Base-by-base conservation (phyloP, 805 yeast genomes). In the Nakazawaea peltata region DNA sequence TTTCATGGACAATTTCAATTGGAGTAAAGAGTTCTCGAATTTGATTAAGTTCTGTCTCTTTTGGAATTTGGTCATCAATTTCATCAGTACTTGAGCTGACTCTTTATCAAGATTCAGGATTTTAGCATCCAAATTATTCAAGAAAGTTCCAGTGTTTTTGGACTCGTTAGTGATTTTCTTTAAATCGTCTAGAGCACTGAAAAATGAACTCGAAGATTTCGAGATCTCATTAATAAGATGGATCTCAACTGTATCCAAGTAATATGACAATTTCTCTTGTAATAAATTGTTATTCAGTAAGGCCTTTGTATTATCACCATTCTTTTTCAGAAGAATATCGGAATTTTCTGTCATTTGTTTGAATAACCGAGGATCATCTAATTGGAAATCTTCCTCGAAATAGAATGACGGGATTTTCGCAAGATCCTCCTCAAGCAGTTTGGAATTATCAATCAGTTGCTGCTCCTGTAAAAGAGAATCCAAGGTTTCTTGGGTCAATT, bases 301-400 rank as follows among this genome's bases (percentile, higher is more conserved):
- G 5, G 64, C 58, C 29, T 67, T 65, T 37, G 33, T 54, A 15
- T 44, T 53, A 5, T 45, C 47, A 21, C 47, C 51, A 24, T 51
- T 57, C 8, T 56, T 54, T 3, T 51, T 56, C 14, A 63, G 52
- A 5, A 61, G 40, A 15, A 74, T 59, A 14, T 71, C 69, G 2
- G 74, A 59, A 27, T 70, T 71, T 29, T 77, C 86, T 11, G 82
- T 67, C 2, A 88, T 95, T 40, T 71, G 64, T 37, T 77, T 76
- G 54, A 90, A 90, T 1, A 79, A 68, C 38, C 95, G 67, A 5
- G 96, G 96, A 51, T 92, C 86, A 47, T 92, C 97, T 26, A 92
- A 64, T 43, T 84, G 67, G 57, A 92, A 92, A 27, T 76, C 70
- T 6, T 70, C 63, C 18, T 70, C 71, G 42, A 81, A 77, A 47